Base-by-base conservation (phyloP, 2,329 filamentous ascomycete genomes). In the Ceratocystis ficicola region DNA sequence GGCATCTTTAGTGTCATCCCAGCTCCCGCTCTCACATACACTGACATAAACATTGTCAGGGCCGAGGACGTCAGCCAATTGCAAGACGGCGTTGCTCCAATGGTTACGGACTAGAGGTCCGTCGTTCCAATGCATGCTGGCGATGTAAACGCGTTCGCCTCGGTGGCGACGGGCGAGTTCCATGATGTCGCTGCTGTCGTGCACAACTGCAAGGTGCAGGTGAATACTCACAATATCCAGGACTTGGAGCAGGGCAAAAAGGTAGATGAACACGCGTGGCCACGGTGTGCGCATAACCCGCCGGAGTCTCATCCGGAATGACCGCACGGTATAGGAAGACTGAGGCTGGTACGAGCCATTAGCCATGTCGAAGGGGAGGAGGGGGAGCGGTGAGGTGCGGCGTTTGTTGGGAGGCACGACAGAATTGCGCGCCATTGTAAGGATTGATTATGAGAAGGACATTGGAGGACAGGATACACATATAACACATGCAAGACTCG, bases 51-150 rank as follows among this genome's bases (percentile, higher is more conserved):
- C 81, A 71, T 89, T 88, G 2, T 83, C 77, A 0, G 80, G 74
- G 0, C 86, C 86, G 3, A 89, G 75, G 5, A 77, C 75, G 59
- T 79, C 75, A 4, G 81, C 78, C 22, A 90, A 75, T 1, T 80
- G 76, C 5, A 86, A 67, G 2, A 90, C 76, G 0, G 83, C 84
- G 5, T 78, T 74, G 68, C 80, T 84, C 86, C 87, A 90, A 70
- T 85, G 80, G 4, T 76, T 76, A 6, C 81, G 78, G 1, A 90
- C 77, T 28, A 88, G 76, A 1, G 73, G 72, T 67, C 81, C 86
- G 69, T 83, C 83, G 70, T 87, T 89, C 79, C 85, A 88, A 71
- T 88, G 85, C 72, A 86, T 83, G 68, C 82, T 83, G 3, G 85
- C 83, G 68, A 90, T 87, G 75, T 84, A 90, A 68, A 90, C 80